A percentile compares a stretch with the other conserved stretches of the same genome.
Evolutionary conservation across 1,139 yeast genomes (phyloP).

Genomic region (Lodderomyces beijingensis): DNA sequence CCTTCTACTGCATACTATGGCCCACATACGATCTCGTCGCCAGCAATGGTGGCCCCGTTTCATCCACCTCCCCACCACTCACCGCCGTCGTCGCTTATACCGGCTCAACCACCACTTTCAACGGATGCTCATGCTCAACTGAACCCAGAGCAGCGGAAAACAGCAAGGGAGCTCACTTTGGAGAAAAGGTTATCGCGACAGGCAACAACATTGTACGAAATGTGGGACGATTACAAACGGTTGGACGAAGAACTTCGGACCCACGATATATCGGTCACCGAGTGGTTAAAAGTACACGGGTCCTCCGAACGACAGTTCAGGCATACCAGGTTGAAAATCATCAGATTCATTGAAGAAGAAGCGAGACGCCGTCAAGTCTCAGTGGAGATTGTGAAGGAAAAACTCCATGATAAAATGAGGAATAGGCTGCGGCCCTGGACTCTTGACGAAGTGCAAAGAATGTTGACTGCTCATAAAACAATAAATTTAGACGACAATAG

Average conservation of each 20-base stretch:
- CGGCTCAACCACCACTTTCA: not conserved
- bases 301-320: constrained; percentile 32
- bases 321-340: constrained; percentile 31
- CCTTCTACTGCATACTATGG: no score
- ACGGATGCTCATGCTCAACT: not conserved
- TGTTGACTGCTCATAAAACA: constrained; percentile 31
- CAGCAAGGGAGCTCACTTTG: constrained; percentile 21
- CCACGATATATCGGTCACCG: constrained; percentile 28
- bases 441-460: constrained; percentile 36
- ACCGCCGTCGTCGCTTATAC: not conserved
- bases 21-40: no score
- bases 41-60: no score
- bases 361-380: constrained; percentile 20
- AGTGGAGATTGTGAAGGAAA: constrained; percentile 28
- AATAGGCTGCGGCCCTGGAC: constrained; percentile 35
- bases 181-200: constrained; percentile 28
- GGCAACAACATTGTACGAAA: constrained; percentile 30
- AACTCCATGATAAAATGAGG: constrained; percentile 30
- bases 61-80: not conserved
- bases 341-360: constrained; percentile 32
- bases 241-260: constrained; percentile 25
- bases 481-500: constrained; percentile 29
- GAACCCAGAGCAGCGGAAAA: no score
- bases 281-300: constrained; percentile 35
- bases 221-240: constrained; percentile 39